Conservation (phyloP, 1,139 yeast species). For the Entelexis paramagnoliae region DNA sequence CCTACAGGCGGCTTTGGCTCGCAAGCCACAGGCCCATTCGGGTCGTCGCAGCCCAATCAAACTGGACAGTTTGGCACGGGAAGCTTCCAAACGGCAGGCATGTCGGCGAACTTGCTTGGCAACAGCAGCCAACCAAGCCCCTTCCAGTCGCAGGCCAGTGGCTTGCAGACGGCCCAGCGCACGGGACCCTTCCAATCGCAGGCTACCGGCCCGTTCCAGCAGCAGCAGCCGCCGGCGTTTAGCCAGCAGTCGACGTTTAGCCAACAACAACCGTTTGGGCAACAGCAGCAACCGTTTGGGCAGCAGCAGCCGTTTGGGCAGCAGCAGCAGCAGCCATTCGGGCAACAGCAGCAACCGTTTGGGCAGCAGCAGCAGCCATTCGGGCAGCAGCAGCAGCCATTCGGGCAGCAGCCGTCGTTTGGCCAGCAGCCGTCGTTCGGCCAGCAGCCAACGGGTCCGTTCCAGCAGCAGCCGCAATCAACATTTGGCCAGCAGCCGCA, state of each 20-base stretch:
- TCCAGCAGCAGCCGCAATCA: conserved; percentile 1
- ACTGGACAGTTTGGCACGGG: not conserved
- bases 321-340: conserved; percentile 22
- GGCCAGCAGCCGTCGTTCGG: not conserved
- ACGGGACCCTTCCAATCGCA: conserved; percentile 4
- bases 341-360: conserved; percentile 22
- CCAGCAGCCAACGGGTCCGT: conserved; percentile 1
- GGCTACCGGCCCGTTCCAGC: conserved; percentile 22
- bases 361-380: too few species aligned
- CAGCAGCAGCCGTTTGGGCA: not conserved
- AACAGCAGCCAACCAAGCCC: conserved; percentile 1
- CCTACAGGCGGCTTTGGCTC: too few species aligned
- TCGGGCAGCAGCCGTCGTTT: not conserved
- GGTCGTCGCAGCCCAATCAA: too few species aligned
- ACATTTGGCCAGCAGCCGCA: conserved; percentile 1
- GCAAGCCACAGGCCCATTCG: not conserved
- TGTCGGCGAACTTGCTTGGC: not conserved
- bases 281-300: conserved; percentile 1
- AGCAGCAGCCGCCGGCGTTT: conserved; percentile 25
- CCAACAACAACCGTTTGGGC: conserved; percentile 20
- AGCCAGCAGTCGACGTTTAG: too few species aligned
- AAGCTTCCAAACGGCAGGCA: not conserved
- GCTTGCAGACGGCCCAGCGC: conserved; percentile 5
- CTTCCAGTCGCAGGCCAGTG: conserved; percentile 4
- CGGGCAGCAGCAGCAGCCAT: too few species aligned